Percentiles rank a stretch among this genome's conserved stretches.
Conservation (phyloP, 1,284 basidiomycete species). For the Apiotrichum montevideense region DNA sequence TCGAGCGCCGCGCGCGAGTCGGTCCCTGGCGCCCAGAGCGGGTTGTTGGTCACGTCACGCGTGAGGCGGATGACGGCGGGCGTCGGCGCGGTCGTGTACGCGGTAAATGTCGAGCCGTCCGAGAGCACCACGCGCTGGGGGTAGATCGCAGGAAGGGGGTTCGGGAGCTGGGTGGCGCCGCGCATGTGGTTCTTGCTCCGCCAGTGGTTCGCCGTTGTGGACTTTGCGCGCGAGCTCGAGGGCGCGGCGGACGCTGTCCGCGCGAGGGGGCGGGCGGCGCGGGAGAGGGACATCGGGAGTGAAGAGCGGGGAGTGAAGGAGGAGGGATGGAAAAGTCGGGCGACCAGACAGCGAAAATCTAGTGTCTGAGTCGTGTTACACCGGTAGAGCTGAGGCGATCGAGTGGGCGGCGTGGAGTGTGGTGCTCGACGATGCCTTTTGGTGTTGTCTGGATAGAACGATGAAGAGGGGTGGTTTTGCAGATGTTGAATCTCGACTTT, state of each 20-base stretch:
- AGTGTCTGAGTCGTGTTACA: too few relatives aligned
- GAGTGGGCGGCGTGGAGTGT: too few relatives aligned
- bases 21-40: constrained; percentile 59
- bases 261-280: constrained; percentile 10
- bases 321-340: too few relatives aligned
- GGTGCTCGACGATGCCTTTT: too few relatives aligned
- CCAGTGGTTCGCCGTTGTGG: constrained; percentile 21
- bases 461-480: too few relatives aligned
- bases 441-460: too few relatives aligned
- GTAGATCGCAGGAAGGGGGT: constrained; percentile 73
- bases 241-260: constrained; percentile 11
- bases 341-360: too few relatives aligned
- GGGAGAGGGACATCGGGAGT: constrained; percentile 11
- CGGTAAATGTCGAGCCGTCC: constrained; percentile 78
- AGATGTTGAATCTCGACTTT: too few relatives aligned
- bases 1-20: constrained; percentile 52
- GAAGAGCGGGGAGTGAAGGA: too few relatives aligned
- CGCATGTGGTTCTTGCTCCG: constrained; percentile 39
- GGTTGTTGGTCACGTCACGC: constrained; percentile 78
- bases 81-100: constrained; percentile 77
- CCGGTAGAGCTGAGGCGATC: too few relatives aligned
- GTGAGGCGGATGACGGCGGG: constrained; percentile 62
- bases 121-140: constrained; percentile 73
- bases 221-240: constrained; percentile 24
- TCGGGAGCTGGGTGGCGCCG: constrained; percentile 57